Evolutionary conservation across 2,329 filamentous ascomycete species (phyloP).

Genomic region (Simplicillium aogashimaense): DNA sequence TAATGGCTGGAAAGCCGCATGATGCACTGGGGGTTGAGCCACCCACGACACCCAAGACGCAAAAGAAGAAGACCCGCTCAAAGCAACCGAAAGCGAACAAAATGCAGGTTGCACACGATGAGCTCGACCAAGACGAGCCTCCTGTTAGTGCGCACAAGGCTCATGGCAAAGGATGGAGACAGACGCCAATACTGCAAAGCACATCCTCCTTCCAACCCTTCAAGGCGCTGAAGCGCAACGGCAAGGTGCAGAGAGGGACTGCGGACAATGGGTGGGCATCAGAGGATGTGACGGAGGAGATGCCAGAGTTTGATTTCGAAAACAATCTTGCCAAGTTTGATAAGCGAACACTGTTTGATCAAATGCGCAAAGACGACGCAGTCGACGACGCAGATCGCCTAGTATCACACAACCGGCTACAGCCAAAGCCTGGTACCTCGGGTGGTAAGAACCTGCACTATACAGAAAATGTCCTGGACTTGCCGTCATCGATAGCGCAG

Average conservation of each 20-base stretch:
- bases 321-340: constrained; percentile 88
- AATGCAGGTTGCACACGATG: constrained; percentile 10
- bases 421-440: constrained; percentile 56
- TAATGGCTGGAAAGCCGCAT: constrained; percentile 11
- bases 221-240: constrained; percentile 48
- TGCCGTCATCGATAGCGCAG: constrained; percentile 30
- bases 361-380: constrained; percentile 81
- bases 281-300: constrained; percentile 89
- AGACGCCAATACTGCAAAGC: constrained; percentile 50
- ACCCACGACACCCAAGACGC: constrained; percentile 11
- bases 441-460: constrained; percentile 87
- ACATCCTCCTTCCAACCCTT: constrained; percentile 55
- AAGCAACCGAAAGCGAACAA: constrained; percentile 22
- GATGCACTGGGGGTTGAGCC: constrained; percentile 11
- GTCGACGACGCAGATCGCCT: constrained; percentile 86
- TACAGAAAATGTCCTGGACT: constrained; percentile 80
- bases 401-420: constrained; percentile 71
- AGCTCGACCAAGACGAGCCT: constrained; percentile 14
- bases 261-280: constrained; percentile 83
- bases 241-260: constrained; percentile 30
- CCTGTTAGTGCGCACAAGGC: constrained; percentile 14
- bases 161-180: constrained; percentile 46
- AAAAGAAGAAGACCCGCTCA: constrained; percentile 20
- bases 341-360: constrained; percentile 82
- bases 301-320: constrained; percentile 91